phyloP scores from a whole-genome alignment of 768 basidiomycete species.

The Tylopilus felleus region DNA sequence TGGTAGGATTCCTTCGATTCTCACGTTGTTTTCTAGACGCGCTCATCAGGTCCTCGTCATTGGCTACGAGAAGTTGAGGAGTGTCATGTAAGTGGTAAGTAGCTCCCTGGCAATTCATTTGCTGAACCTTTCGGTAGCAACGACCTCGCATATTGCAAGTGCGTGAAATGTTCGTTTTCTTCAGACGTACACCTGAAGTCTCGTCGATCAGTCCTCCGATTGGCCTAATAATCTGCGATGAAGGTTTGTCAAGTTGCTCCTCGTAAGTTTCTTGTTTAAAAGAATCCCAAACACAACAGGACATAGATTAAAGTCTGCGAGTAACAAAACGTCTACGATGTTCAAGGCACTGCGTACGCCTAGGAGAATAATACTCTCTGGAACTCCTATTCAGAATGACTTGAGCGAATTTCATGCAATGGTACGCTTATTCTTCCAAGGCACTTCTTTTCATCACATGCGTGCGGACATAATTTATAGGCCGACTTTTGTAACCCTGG shows the following conservation, averaged over 20 bases:
- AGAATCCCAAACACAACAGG: conserved; percentile 41
- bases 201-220: conserved; percentile 68
- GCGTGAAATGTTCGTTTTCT: conserved; percentile 21
- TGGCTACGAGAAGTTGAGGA: conserved; percentile 88
- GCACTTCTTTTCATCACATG: background rate
- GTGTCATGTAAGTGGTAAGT: conserved; percentile 60
- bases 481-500: conserved; percentile 95
- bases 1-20: background rate
- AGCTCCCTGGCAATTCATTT: background rate
- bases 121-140: conserved; percentile 34
- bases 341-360: conserved; percentile 75
- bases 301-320: conserved; percentile 89
- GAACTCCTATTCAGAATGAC: conserved; percentile 98
- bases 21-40: conserved; percentile 40
- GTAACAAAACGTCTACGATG: conserved; percentile 85
- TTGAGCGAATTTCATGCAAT: conserved; percentile 94
- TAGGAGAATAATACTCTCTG: conserved; percentile 84
- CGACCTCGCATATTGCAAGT: conserved; percentile 65
- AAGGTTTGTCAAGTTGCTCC: conserved; percentile 49
- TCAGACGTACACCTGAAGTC: background rate
- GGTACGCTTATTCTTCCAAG: conserved; percentile 46
- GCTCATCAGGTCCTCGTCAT: conserved; percentile 87
- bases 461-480: conserved; percentile 35
- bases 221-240: conserved; percentile 92
- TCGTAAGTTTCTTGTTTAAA: background rate